These are phyloP conservation scores for Metschnikowia sp. DNA, from an alignment of 805 yeast genomes.

Conservation along the genomic window DNA sequence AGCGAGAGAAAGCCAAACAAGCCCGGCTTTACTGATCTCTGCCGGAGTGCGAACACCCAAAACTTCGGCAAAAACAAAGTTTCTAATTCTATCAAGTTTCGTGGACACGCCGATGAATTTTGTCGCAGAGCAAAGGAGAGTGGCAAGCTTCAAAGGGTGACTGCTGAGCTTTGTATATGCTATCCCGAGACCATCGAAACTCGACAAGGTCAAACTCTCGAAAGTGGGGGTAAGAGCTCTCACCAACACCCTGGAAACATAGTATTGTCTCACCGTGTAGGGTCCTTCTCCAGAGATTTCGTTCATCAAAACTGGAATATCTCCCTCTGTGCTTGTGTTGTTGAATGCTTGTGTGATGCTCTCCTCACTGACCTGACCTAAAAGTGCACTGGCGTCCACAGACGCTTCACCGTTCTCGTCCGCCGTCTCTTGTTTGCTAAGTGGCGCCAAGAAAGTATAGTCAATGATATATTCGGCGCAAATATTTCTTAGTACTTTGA, in stretches of 20 bases:
- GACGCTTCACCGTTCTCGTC: not conserved
- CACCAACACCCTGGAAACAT: conserved; percentile 24
- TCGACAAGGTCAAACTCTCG: conserved; percentile 21
- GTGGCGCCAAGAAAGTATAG: conserved; percentile 7
- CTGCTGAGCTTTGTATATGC: conserved; percentile 30
- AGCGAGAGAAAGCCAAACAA: conserved; percentile 47
- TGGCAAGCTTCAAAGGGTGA: conserved; percentile 30
- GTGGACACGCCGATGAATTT: conserved; percentile 33
- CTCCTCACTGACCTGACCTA: not conserved
- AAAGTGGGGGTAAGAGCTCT: conserved; percentile 25
- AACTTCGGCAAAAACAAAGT: conserved; percentile 60
- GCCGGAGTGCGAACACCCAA: conserved; percentile 46
- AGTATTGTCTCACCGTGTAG: conserved; percentile 11
- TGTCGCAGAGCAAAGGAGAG: conserved; percentile 30
- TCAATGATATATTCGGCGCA: conserved; percentile 9
- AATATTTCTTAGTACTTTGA: not conserved
- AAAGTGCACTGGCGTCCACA: not conserved
- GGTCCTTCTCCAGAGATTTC: conserved; percentile 14
- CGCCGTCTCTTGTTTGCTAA: not conserved
- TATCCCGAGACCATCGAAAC: conserved; percentile 28
- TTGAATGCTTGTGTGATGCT: conserved; percentile 3
- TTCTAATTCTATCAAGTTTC: conserved; percentile 52
- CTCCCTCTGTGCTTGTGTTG: not conserved
- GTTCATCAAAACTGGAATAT: not conserved
- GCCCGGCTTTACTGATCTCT: conserved; percentile 42